Evolutionary conservation across 2,329 filamentous ascomycete genomes (phyloP).

Genomic region (Alternaria atra): DNA sequence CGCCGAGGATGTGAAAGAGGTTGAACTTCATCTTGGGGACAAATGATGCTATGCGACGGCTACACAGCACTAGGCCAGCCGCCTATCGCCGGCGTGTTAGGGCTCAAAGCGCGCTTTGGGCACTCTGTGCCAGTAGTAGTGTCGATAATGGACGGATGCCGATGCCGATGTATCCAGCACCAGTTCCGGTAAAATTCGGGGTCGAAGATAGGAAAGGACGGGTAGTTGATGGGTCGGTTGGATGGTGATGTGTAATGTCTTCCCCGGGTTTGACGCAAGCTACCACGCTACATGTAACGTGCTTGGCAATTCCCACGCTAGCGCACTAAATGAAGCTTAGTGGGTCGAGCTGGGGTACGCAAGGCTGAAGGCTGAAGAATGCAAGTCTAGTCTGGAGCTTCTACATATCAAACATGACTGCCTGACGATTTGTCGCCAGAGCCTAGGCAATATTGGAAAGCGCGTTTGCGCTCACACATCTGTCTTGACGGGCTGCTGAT

Average conservation of each 20-base stretch:
- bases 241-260: constrained; percentile 13
- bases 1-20: constrained; percentile 79
- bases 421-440: not conserved
- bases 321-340: not conserved
- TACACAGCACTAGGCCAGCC: constrained; percentile 39
- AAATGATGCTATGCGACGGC: constrained; percentile 19
- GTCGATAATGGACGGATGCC: not conserved
- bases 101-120: constrained; percentile 3
- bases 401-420: not conserved
- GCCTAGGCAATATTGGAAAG: not conserved
- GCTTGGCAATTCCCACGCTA: constrained; percentile 9
- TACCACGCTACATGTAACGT: constrained; percentile 13
- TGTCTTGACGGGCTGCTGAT: not conserved
- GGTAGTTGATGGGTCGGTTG: not conserved
- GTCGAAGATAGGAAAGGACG: not conserved
- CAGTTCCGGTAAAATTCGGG: not conserved
- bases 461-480: not conserved
- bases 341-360: not conserved
- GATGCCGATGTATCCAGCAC: not conserved
- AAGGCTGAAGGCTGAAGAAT: constrained; percentile 7
- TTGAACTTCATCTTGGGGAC: constrained; percentile 49
- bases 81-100: constrained; percentile 21
- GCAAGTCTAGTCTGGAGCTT: constrained; percentile 1
- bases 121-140: constrained; percentile 8
- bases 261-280: constrained; percentile 15